Evolutionary conservation across 768 basidiomycete species (phyloP), one percentile per base, ranked within the genome.

Genomic region (Melanogaster broomeanus): DNA sequence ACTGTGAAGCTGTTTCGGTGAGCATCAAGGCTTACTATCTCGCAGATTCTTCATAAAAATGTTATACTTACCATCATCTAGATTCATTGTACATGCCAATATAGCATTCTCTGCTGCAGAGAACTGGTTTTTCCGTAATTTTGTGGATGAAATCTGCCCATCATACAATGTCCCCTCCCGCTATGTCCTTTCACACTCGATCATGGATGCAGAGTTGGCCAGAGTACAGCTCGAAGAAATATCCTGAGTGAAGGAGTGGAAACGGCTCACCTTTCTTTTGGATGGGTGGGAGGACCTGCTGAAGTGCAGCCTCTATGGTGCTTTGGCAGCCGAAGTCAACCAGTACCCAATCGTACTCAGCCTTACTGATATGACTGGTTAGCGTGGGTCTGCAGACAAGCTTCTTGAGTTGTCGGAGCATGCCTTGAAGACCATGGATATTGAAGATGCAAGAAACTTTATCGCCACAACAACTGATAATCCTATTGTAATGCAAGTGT

Each of bases 241-340:
- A 18, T 51, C 44, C 3, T 22, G 53, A 8, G 51, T 66, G 22
- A 50, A 56, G 37, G 24, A 27, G 2, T 18, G 49, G 10, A 54
- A 64, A 30, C 33, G 49, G 3, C 49, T 68, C 11, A 72, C 64
- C 25, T 27, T 27, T 27, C 0, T 42, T 71, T 4, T 67, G 33
- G 68, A 70, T 58, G 67, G 70, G 0, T 71, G 68, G 69, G 67
- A 70, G 45, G 69, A 71, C 55, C 15, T 12, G 7, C 21, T 60
- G 5, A 39, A 47, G 31, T 45, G 57, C 30, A 65, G 63, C 42
- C 35, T 69, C 1, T 69, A 69, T 56, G 62, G 67, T 1, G 33
- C 47, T 24, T 45, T 71, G 9, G 53, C 56, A 6, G 60, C 60
- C 5, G 58, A 64, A 42, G 53, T 64, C n/a, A 55, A 51, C 8